Base-by-base conservation (phyloP, 2,329 filamentous ascomycete genomes). In the Colletotrichum somersetense region DNA sequence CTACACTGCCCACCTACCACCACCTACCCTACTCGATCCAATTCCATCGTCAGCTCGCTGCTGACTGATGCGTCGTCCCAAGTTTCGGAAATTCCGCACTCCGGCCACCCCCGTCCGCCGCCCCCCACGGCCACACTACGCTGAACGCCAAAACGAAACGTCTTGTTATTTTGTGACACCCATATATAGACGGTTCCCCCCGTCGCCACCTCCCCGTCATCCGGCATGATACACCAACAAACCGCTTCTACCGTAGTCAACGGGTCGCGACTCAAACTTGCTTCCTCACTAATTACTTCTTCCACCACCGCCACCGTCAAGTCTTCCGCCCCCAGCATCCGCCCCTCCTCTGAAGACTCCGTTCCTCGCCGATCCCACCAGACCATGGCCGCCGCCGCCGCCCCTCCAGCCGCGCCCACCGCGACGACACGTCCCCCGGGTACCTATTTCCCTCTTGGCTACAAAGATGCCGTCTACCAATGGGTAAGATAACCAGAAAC, bases 401-500 rank as follows among this genome's bases (percentile, higher is more conserved):
- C 66, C 44, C 59, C 66, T 52, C 69, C 69, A 33, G 26, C 62
- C 56, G 69, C 69, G 64, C 69, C 69, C 33, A 61, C 62, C 53
- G 69, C 69, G 66, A 52, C 59, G 23, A 33, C 35, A 20, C 79
- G 77, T 38, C 77, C 78, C 1, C 71, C 77, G 1, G 79, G 81
- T 48, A 78, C 78, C 1, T 91, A 89, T 81, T 98, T 99, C 76
- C 95, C 96, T 2, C 84, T 98, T 30, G 92, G 95, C 62, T 97
- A 97, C 84, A 96, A 95, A 78, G 95, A 97, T 71, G 96, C 94
- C 20, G 94, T 94, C 74, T 92, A 89, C 76, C 96, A 98, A 87
- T 98, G 96, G 94, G 93, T 94, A 83, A 74, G 91, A 86, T 64
- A 59, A 35, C 14, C 20, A 14, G 40, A 26, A 14, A 7, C 30